Evolutionary conservation across 2,329 filamentous ascomycete species (phyloP).

Genomic region (Apiospora malaysiana): DNA sequence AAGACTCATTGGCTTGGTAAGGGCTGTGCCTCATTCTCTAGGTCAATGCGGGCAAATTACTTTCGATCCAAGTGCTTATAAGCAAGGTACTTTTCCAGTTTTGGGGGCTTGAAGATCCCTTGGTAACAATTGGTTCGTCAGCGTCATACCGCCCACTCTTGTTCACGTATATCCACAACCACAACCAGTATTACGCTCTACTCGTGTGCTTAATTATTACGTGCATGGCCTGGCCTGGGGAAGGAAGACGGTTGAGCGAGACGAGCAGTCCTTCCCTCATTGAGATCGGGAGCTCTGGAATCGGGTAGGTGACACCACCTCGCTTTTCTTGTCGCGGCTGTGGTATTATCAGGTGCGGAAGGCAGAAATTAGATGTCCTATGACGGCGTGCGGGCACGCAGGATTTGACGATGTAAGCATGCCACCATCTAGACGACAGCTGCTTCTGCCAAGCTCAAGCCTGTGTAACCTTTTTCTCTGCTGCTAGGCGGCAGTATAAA

Average conservation of each 20-base stretch:
- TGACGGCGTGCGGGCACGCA: not conserved
- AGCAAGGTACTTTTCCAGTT: constrained; percentile 8
- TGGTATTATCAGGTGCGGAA: not conserved
- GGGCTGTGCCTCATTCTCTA: not conserved
- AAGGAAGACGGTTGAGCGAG: not conserved
- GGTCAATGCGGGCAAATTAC: not conserved
- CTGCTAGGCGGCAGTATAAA: not conserved
- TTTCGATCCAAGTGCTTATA: not conserved
- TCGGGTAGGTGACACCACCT: not conserved
- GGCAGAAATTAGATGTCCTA: not conserved
- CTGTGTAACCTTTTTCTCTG: not conserved
- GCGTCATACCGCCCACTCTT: not conserved
- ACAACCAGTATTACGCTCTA: not conserved
- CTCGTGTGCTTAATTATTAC: not conserved
- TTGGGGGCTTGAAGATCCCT: not conserved
- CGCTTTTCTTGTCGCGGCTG: not conserved
- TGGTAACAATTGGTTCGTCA: not conserved
- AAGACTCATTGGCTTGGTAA: not conserved
- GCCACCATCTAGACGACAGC: not conserved
- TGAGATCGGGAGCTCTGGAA: not conserved
- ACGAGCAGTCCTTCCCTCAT: not conserved
- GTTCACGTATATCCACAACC: not conserved
- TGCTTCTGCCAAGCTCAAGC: not conserved
- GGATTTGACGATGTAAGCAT: not conserved
- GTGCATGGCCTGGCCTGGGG: not conserved